Base-by-base conservation (phyloP, 139 green algal genomes). In the Marvania coccoides region DNA sequence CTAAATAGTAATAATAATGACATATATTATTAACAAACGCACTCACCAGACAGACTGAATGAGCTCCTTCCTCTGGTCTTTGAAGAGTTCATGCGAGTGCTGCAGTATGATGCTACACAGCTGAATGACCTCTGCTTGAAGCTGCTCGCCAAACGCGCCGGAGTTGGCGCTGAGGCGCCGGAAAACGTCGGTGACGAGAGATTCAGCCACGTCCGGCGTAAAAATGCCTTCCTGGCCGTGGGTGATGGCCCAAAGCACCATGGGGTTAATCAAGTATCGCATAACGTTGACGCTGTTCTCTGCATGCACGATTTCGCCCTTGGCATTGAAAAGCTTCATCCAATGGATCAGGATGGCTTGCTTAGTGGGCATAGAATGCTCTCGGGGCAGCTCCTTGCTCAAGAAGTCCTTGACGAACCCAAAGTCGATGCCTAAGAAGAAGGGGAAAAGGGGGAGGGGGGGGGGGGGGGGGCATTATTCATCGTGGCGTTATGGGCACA, bases 21-120 rank as follows among this genome's bases (percentile, higher is more conserved):
- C n/a, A n/a, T n/a, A n/a, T n/a, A n/a, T n/a, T n/a, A n/a, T n/a
- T n/a, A n/a, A n/a, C n/a, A n/a, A n/a, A n/a, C n/a, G 6, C 37
- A 36, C 51, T 10, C 54, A 45, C 90, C 92, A 98, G 0, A 81
- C 84, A 70, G 92, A 93, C 63, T 92, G 88, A 57, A 98, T 91
- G 0, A 97, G 71, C 73, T 96, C 83, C 72, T 92, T 90, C 46
- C 83, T 76, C 67, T 94, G 77, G 2, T 69, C 39, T 19, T 82
- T 61, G 57, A 91, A 79, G 1, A 84, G 78, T 3, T 39, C 38
- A 3, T 83, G 72, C 3, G 68, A 47, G 51, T 87, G 58, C 70
- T 91, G 82, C 37, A 96, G 84, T 12, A 97, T 72, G 24, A 83
- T 60, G 3, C 84, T 88, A 1, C 74, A 76, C 31, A 97, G 71